Base-by-base conservation (phyloP, 1,284 basidiomycete species). In the Cryptococcus floricola region DNA sequence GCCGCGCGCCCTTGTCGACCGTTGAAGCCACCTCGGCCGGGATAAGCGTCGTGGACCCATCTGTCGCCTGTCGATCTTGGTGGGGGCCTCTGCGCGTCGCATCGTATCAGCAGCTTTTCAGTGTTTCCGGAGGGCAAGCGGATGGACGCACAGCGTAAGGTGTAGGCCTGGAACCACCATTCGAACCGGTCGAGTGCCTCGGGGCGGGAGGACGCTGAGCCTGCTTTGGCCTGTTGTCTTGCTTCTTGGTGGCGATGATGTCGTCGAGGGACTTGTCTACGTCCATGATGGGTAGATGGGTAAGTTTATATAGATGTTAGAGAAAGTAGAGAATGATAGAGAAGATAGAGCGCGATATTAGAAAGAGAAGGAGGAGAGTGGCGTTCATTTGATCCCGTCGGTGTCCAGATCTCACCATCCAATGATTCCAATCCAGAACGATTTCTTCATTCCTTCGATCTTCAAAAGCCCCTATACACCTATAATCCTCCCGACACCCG, bases 41-140 rank as follows among this genome's bases (percentile, higher is more conserved):
- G 56, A 54, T 67, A 77, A 50, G 75, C 71, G 59, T 78, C 77
- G 54, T 78, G 77, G 37, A 73, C 68, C 77, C 77, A 78, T 52
- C 67, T 66, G 10, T 74, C 70, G 13, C 74, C 72, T 7, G 72
- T 71, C 6, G 76, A 74, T 31, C 72, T 60, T 10, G 71, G 67
- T 23, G 75, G 69, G 4, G 77, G 77, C 48, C 77, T 67, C 77
- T 78, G 53, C 3, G 25, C 42, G 5, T 25, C 6, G 25, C 13
- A 28, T 23, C 5, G n/a, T n/a, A 39, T n/a, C 28, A 14, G 39
- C 10, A 8, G 5, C 6, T 19, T 43, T 28, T 7, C 16, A 50
- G 39, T 23, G 19, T 49, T 19, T n/a, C 27, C 18, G 37, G 23
- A 25, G 13, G 6, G 10, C 19, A 52, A 34, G 38, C 37, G 44